phyloP scores from a whole-genome alignment of 768 basidiomycete genomes.

The Tephrocybe rancida region DNA sequence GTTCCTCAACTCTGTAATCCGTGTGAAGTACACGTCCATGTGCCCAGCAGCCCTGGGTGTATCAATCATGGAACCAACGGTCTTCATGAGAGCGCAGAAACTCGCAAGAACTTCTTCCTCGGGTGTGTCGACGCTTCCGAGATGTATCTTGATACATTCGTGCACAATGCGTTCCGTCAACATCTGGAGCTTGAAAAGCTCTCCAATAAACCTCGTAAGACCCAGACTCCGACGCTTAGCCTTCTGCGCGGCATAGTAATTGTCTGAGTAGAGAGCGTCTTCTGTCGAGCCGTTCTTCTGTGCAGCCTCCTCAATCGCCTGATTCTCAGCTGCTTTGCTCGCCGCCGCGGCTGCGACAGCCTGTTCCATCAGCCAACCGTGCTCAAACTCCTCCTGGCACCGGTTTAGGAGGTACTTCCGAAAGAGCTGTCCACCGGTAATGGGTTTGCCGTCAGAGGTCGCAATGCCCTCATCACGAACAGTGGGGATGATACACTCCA shows the following conservation, averaged over 20 bases:
- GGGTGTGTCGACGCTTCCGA: slow-evolving; percentile 91
- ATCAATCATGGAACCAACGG: slow-evolving; percentile 85
- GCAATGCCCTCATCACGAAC: slow-evolving; percentile 90
- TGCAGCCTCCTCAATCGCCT: slow-evolving; percentile 71
- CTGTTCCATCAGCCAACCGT: slow-evolving; percentile 91
- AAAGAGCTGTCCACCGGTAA: too few species aligned
- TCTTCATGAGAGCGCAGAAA: slow-evolving; percentile 88
- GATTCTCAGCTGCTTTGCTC: slow-evolving; percentile 82
- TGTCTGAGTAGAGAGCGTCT: slow-evolving; percentile 86
- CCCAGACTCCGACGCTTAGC: slow-evolving; percentile 97
- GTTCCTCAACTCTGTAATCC: slow-evolving; percentile 83
- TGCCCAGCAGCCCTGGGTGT: slow-evolving; percentile 78
- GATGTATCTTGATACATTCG: too few species aligned
- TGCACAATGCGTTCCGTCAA: slow-evolving; percentile 97
- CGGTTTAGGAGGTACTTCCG: slow-evolving; percentile 96
- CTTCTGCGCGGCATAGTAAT: slow-evolving; percentile 95
- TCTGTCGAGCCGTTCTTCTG: slow-evolving; percentile 59
- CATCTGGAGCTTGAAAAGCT: slow-evolving; percentile 99
- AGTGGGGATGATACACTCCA: slow-evolving; percentile 82
- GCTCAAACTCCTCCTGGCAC: slow-evolving; percentile 98
- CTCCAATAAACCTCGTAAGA: slow-evolving; percentile 97
- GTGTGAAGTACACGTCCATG: slow-evolving; percentile 91
- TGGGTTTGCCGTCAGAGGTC: slow-evolving; percentile 74
- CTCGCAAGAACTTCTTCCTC: slow-evolving; percentile 99
- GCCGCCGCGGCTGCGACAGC: slow-evolving; percentile 85